Evolutionary conservation across 1,284 basidiomycete genomes (phyloP), one percentile per base, ranked within the genome.

Genomic region (Xerocomus nothofagi): DNA sequence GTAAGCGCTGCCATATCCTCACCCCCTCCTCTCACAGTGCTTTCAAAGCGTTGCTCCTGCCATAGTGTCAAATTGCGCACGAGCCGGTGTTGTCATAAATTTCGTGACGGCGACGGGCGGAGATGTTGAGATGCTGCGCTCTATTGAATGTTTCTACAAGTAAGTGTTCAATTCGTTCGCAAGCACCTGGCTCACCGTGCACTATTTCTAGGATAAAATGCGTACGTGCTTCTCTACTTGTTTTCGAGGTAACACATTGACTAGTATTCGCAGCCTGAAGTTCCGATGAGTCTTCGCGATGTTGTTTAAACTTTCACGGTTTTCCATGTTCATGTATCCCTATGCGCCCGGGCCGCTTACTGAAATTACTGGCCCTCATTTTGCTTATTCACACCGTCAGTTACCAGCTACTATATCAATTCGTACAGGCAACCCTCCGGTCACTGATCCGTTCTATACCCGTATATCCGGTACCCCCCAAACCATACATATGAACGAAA

Each of bases 101-200:
- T 95, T 97, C 62, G 94, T 98, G 51, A 97, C 95, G 51, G 94
- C 94, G 38, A 93, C 93, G 2, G 94, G 94, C 30, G 94, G 94
- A 39, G 94, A 98, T 67, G 93, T 98, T 41, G 94, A 98, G 75
- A 97, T 97, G 94, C 76, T 98, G 57, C 83, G 94, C 64, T 93
- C 91, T 59, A 95, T 97, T 75, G 94, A 98, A 76, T 96, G 93
- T 79, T 93, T 93, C 72, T 95, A 94, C 79, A 91, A 93, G 81
- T 94, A 60, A 58, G 60, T 6, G 39, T 43, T 20, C 39, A n/a
- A 1, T 33, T 26, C 17, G 18, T 39, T 49, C 18, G 17, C 10
- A 48, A 23, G n/a, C 29, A 21, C n/a, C 31, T 48, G 5, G 21
- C 51, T 62, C 44, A 57, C 44, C 15, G 23, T 27, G 12, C 17